Evolutionary conservation across 352 stramenopile species (phyloP).

Genomic region (Aphanomyces stellatus): DNA sequence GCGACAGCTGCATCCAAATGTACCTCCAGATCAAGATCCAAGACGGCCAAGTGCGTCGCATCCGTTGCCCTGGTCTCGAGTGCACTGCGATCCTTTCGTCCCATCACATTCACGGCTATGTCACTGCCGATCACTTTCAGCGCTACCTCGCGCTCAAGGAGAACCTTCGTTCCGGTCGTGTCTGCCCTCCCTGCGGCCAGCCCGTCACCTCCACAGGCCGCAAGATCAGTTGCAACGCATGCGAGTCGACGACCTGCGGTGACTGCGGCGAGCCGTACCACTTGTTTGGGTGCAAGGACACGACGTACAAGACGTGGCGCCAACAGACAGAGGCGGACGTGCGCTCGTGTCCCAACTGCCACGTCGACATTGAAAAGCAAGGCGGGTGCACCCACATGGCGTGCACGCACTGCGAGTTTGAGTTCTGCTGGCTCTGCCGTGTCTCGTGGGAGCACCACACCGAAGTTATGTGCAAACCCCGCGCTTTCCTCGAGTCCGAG

Average conservation of each 20-base stretch:
- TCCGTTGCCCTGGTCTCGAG: conserved; percentile 8
- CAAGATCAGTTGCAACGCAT: conserved; percentile 15
- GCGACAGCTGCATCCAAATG: conserved; percentile 2
- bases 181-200: conserved; percentile 14
- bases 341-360: conserved; percentile 56
- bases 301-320: conserved; percentile 56
- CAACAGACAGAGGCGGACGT: conserved; percentile 48
- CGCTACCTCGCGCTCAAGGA: conserved; percentile 13
- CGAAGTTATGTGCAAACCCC: conserved; percentile 59
- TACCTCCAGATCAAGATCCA: conserved; percentile 20
- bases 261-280: conserved; percentile 18
- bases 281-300: conserved; percentile 36
- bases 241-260: conserved; percentile 3
- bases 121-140: conserved; percentile 11
- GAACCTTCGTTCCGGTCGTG: conserved; percentile 14
- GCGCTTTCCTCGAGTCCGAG: conserved; percentile 60
- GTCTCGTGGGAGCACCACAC: conserved; percentile 58
- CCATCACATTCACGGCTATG: conserved; percentile 19
- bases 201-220: conserved; percentile 15
- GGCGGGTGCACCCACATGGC: conserved; percentile 82
- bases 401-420: conserved; percentile 74
- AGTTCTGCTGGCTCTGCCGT: conserved; percentile 80
- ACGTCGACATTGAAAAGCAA: conserved; percentile 70
- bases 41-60: conserved; percentile 19
- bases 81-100: conserved; percentile 11